Conservation (phyloP, 2,329 filamentous ascomycete species). For the Periconia macrospinosa region DNA sequence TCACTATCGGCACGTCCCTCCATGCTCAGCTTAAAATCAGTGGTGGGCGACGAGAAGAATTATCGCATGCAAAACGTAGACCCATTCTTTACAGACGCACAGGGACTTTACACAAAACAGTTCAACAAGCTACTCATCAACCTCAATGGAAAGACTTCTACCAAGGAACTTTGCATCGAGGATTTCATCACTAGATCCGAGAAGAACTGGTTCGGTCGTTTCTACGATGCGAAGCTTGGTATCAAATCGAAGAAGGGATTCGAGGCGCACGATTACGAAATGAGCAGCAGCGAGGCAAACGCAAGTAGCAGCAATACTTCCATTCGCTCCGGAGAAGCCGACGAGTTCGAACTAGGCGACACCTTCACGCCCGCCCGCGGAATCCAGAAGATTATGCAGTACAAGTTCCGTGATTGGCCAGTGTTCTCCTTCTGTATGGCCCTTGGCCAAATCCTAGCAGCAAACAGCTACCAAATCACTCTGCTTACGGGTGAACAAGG, state of each 20-base stretch:
- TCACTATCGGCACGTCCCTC: constrained; percentile 15
- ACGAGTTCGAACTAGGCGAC: constrained; percentile 23
- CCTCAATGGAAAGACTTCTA: constrained; percentile 60
- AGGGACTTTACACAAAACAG: constrained; percentile 60
- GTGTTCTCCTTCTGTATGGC: constrained; percentile 26
- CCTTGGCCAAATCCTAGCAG: constrained; percentile 22
- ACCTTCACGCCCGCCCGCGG: constrained; percentile 23
- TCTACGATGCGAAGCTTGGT: constrained; percentile 21
- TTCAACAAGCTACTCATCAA: constrained; percentile 15
- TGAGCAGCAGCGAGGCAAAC: not conserved
- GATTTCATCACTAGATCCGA: constrained; percentile 66
- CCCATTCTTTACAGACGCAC: constrained; percentile 68
- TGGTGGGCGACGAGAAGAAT: constrained; percentile 64
- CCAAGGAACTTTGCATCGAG: constrained; percentile 64
- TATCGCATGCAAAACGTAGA: constrained; percentile 67
- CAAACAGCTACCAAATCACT: constrained; percentile 58
- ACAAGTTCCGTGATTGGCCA: constrained; percentile 28
- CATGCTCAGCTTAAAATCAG: constrained; percentile 56
- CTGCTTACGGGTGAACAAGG: constrained; percentile 65
- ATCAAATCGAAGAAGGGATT: constrained; percentile 12
- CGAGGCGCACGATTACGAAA: not conserved
- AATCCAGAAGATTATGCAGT: constrained; percentile 22
- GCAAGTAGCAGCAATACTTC: constrained; percentile 2
- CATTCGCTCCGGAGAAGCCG: constrained; percentile 3
- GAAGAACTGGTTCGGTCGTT: constrained; percentile 62